A percentile compares a stretch with the other conserved stretches of the same genome.
These are phyloP conservation scores for Mortierella sp. DNA, from an alignment of 371 early-diverging fungal species.

Conservation along the genomic window DNA sequence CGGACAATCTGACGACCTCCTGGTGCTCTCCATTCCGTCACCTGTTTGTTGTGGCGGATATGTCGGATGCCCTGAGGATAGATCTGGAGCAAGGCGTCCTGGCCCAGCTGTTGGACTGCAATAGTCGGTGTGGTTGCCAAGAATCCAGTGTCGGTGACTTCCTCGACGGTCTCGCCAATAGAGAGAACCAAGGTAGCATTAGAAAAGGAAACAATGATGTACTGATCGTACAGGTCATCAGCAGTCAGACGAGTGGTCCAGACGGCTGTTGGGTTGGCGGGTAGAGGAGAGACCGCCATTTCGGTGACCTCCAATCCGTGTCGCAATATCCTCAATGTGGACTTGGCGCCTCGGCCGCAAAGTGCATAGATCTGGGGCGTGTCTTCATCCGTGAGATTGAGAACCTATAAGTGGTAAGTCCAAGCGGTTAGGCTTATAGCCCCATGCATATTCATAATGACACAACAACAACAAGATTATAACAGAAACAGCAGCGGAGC, in stretches of 20 bases:
- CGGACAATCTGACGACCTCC: conserved; percentile 73
- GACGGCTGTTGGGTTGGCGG: conserved; percentile 93
- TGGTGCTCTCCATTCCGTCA: conserved; percentile 95
- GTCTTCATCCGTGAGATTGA: conserved; percentile 91
- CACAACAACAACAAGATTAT: no score
- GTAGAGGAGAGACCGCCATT: conserved; percentile 92
- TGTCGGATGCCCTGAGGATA: conserved; percentile 90
- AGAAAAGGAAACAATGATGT: conserved; percentile 93
- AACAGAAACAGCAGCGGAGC: no score
- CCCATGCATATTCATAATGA: no score
- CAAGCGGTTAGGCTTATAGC: no score
- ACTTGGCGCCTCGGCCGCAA: conserved; percentile 86
- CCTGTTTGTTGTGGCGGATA: conserved; percentile 86
- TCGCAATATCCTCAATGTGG: conserved; percentile 88
- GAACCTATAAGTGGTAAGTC: conserved; percentile 72
- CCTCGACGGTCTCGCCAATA: conserved; percentile 96
- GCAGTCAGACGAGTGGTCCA: conserved; percentile 89
- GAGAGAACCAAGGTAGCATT: conserved; percentile 94
- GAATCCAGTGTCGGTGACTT: conserved; percentile 92
- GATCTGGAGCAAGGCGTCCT: conserved; percentile 92
- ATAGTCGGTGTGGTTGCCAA: conserved; percentile 84
- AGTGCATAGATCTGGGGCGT: conserved; percentile 93
- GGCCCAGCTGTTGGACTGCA: conserved; percentile 86
- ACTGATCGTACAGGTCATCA: conserved; percentile 73
- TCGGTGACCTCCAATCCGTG: conserved; percentile 94